Evolutionary conservation across 140 eudicot species (phyloP), one percentile per base, ranked within the genome.

Genomic region (Erigeron philadelphicus): DNA sequence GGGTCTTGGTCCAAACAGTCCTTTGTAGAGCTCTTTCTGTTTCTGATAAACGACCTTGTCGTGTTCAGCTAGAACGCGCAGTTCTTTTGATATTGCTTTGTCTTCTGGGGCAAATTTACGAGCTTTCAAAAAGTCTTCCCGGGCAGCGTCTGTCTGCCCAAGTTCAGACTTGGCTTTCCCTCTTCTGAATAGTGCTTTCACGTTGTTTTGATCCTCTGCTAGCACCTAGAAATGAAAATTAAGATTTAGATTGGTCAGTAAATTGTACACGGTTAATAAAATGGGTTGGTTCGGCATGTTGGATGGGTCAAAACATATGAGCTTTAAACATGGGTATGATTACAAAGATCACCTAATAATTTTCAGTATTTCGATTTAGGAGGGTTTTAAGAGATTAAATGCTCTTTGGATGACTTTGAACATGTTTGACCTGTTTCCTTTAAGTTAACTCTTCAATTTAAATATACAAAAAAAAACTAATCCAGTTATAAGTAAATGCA

Each of bases 101-200:
- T 93, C 98, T 56, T 81, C 80, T 0, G 98, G 98, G 44, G 87
- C 95, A 69, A 57, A 73, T 79, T 93, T 93, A 19, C 85, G 90
- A 13, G 96, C 98, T 76, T 93, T 93, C 13, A 78, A 81, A 48
- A 89, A 85, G 79, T 89, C 98, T 77, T 89, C 94, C 25, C 94
- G 84, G 46, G 98, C 98, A 59, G 96, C 94, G 64, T 93, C 96
- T 6, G 89, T 89, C 83, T 89, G 98, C 70, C 95, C 98, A 8
- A 93, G 98, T 83, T 86, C 94, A 40, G 98, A 89, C 76, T 78
- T 78, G 25, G 98, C 98, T 72, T 93, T 93, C 68, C 97, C 97
- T 74, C 96, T 76, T 60, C 98, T 79, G 55, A 86, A 89, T 66
- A 93, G 78, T 9, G 98, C 98, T 85, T 93, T 93, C 62, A 80